Evolutionary conservation across 2,329 filamentous ascomycete species (phyloP), one percentile per base, ranked within the genome.

Genomic region (Rhexocercosporidium sp.): DNA sequence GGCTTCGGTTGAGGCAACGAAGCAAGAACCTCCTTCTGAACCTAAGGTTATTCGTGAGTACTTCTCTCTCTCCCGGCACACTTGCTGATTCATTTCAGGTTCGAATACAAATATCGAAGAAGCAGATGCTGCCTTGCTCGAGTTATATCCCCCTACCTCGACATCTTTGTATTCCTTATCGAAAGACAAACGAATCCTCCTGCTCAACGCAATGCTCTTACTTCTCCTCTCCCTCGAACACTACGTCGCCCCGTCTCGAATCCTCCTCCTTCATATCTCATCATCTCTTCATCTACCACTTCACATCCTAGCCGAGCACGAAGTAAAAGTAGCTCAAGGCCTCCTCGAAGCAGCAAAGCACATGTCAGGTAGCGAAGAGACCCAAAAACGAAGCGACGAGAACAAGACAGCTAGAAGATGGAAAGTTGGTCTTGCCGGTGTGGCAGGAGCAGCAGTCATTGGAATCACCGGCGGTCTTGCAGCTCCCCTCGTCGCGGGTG

Each of bases 351-450:
- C 92, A 41, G 92, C 92, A n/a, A 86, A 91, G 70, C 85, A 89
- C 25, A 87, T 93, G 75, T 87, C 86, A 0, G 85, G 86, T 1
- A 88, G 90, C 46, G 85, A 90, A 53, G 93, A 96, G 77, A 89
- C 89, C 0, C 87, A 91, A 75, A 92, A 91, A 76, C 88, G 90
- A 63, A 86, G 86, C 16, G 89, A 94, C 70, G 86, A 92, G 67
- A 92, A 91, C 64, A 88, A 92, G 72, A 81, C 85, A 9, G 84
- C 87, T 22, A 84, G 94, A 9, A 91, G 91, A 77, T 97, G 93
- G 92, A 97, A 97, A 77, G 93, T 97, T 22, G 93, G 94, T 0
- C 83, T 97, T 29, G 95, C 94, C 0, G 92, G 92, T 9, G 93
- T 96, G 0, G 94, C 93, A 0, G 95, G 95, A 12, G 95, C 95